A percentile compares a stretch with the other conserved stretches of the same genome.
These are phyloP conservation scores for Mortierella antarctica DNA, from an alignment of 192 early-diverging fungal genomes.

Conservation along the genomic window DNA sequence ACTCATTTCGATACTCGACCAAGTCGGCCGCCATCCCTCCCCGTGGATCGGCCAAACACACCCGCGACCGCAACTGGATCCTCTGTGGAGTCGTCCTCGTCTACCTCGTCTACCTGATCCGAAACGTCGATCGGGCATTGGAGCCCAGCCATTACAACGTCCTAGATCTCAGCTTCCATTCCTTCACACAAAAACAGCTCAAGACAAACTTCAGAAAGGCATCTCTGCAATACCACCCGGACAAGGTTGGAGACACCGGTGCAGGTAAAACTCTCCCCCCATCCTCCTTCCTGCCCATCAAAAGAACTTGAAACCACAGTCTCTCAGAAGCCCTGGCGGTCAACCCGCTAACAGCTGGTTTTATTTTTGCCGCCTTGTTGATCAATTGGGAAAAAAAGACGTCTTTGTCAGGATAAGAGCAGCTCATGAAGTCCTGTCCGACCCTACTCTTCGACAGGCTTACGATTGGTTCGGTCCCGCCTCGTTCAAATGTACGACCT, in stretches of 20 bases:
- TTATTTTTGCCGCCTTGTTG: no score
- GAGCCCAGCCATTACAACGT: conserved; percentile 5
- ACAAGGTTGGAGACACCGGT: conserved; percentile 19
- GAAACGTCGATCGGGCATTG: not conserved
- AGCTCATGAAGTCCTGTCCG: conserved; percentile 14
- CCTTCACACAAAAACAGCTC: conserved; percentile 13
- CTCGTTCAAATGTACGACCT: not conserved
- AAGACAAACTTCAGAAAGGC: conserved; percentile 24
- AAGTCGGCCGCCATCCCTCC: not conserved
- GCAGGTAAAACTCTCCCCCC: conserved; percentile 22
- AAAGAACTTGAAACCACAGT: not conserved
- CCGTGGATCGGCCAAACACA: not conserved
- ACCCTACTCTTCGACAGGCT: conserved; percentile 3
- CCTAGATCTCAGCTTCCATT: conserved; percentile 2
- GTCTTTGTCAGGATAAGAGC: conserved; percentile 18
- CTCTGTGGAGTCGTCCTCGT: not conserved
- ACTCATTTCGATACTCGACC: not conserved
- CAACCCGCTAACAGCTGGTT: not conserved
- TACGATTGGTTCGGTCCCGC: conserved; percentile 20
- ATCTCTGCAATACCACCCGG: conserved; percentile 26
- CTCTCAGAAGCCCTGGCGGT: not conserved
- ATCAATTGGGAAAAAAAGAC: not conserved
- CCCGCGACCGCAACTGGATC: not conserved
- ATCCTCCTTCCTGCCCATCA: not conserved
- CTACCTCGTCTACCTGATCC: conserved; percentile 2